Percentiles rank a stretch among this genome's conserved stretches.
Evolutionary conservation across 345 rosid species (phyloP).

Genomic region (Leavenworthia alabamica): DNA sequence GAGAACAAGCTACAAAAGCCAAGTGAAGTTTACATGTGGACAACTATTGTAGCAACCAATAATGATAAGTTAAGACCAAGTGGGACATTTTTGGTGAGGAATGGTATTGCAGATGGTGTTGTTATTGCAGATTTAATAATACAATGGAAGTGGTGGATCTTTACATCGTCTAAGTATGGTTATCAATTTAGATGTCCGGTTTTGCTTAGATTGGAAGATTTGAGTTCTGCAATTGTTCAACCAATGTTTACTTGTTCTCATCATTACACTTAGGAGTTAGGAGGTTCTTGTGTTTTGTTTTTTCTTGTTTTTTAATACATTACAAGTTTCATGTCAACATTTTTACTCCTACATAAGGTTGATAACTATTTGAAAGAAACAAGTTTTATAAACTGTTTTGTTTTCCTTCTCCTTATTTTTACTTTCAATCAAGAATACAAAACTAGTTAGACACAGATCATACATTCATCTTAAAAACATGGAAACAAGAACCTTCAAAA

Average conservation of each 20-base stretch:
- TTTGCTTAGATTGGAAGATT: conserved; percentile 6
- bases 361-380: not conserved
- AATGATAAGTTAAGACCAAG: not conserved
- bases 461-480: not conserved
- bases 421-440: not conserved
- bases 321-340: not conserved
- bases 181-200: conserved; percentile 13
- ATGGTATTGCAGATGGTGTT: not conserved
- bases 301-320: not conserved
- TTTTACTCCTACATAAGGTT: not conserved
- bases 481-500: not conserved
- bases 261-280: not conserved
- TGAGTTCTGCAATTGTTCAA: not conserved
- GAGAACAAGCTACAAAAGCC: not conserved
- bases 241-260: not conserved
- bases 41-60: not conserved
- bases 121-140: not conserved
- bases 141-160: not conserved
- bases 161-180: not conserved
- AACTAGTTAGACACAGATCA: not conserved
- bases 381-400: not conserved
- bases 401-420: not conserved
- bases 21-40: not conserved
- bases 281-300: not conserved
- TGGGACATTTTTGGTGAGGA: not conserved